phyloP scores from a whole-genome alignment of 768 basidiomycete genomes.

The Lentinula edodes region DNA sequence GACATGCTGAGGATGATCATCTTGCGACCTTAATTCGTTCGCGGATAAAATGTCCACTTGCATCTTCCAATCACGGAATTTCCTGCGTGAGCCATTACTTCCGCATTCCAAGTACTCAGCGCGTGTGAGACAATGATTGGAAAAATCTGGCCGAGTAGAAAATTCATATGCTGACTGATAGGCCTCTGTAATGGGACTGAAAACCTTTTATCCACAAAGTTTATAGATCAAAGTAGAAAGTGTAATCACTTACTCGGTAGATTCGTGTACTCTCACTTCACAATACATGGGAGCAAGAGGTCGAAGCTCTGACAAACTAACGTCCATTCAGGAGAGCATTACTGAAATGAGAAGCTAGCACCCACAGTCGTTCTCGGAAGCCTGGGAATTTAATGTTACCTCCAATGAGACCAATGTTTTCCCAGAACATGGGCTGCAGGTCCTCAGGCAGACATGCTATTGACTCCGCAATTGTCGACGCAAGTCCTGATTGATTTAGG shows the following conservation, averaged over 20 bases:
- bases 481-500: conserved; percentile 74
- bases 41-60: neutral
- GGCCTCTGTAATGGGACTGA: conserved; percentile 61
- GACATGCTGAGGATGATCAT: neutral
- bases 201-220: neutral
- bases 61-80: conserved; percentile 60
- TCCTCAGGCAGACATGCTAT: conserved; percentile 76
- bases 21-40: neutral
- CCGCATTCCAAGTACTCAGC: conserved; percentile 86
- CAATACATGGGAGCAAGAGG: conserved; percentile 78
- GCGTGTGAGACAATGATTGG: conserved; percentile 56
- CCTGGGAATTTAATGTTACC: conserved; percentile 75
- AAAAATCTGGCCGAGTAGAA: conserved; percentile 46
- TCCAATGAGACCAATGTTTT: conserved; percentile 86
- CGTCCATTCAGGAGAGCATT: neutral
- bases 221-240: neutral
- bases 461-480: conserved; percentile 68
- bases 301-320: conserved; percentile 52
- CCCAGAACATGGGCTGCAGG: conserved; percentile 92
- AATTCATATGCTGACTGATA: conserved; percentile 59
- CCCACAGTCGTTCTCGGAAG: conserved; percentile 74
- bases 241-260: conserved; percentile 56
- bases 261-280: conserved; percentile 68
- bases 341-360: conserved; percentile 12
- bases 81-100: conserved; percentile 65